Evolutionary conservation across 139 green algal genomes (phyloP).

Genomic region (Haematococcus lacustris): DNA sequence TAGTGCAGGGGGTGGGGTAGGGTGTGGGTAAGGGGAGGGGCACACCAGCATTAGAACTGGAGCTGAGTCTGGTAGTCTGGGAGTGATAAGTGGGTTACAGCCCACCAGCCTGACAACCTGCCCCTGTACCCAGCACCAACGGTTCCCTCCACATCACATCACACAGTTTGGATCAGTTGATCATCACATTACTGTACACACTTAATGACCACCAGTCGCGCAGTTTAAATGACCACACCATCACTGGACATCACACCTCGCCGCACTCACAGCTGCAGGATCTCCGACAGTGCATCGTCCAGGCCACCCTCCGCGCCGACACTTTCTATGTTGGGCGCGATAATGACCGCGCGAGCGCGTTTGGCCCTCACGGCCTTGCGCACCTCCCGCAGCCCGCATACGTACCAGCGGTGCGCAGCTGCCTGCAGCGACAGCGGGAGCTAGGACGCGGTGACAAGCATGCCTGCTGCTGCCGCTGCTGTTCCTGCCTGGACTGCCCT

Average conservation of each 20-base stretch:
- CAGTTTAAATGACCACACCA: not conserved
- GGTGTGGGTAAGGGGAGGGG: no score
- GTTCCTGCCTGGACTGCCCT: not conserved
- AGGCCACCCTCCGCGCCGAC: slow-evolving; percentile 47
- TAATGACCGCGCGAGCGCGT: slow-evolving; percentile 44
- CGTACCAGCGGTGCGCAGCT: slow-evolving; percentile 34
- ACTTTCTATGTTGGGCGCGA: slow-evolving; percentile 73
- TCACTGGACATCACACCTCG: not conserved
- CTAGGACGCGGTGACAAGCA: not conserved
- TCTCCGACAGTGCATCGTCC: slow-evolving; percentile 45
- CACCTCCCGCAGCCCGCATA: slow-evolving; percentile 60
- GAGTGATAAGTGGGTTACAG: not conserved
- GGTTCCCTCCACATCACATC: not conserved
- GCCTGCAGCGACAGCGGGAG: slow-evolving; percentile 7
- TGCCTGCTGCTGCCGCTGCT: no score
- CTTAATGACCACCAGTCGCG: no score
- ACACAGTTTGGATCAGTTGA: no score
- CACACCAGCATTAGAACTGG: no score
- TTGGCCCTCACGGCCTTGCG: slow-evolving; percentile 53
- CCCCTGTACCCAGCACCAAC: not conserved
- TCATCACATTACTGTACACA: no score
- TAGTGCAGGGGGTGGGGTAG: no score
- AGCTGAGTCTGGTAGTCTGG: not conserved
- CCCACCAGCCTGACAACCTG: not conserved
- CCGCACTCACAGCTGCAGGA: slow-evolving; percentile 44